These are phyloP conservation scores for Herpetomonas samuelpessoai DNA, from an alignment of 208 protist species.

Conservation along the genomic window DNA sequence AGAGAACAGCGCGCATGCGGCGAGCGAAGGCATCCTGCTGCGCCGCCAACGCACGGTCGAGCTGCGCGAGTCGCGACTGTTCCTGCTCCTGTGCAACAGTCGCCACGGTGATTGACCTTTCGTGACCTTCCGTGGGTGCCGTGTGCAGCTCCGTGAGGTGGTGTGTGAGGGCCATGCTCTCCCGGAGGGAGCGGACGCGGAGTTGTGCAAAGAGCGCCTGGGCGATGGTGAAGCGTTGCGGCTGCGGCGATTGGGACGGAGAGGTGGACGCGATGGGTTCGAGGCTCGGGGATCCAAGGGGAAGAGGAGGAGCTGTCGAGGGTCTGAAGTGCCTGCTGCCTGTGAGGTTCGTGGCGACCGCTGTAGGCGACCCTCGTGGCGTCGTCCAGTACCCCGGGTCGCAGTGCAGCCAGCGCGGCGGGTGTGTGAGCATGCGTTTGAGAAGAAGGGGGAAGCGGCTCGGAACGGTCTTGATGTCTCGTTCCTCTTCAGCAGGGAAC, in stretches of 20 bases:
- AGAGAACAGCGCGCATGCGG: slow-evolving; percentile 16
- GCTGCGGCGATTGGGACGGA: too few species aligned
- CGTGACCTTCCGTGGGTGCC: too few species aligned
- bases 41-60: background rate
- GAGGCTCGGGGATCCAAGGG: background rate
- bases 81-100: background rate
- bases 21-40: slow-evolving; percentile 1
- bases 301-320: background rate
- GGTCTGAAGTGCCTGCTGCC: slow-evolving; percentile 14
- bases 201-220: background rate
- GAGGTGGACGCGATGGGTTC: too few species aligned
- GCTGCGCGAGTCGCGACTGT: background rate
- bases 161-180: background rate
- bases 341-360: background rate
- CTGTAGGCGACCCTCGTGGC: background rate
- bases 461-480: background rate
- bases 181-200: background rate
- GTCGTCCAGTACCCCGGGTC: background rate
- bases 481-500: slow-evolving; percentile 16
- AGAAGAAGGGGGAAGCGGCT: slow-evolving; percentile 17
- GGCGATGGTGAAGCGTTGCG: background rate
- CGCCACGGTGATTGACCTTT: too few species aligned
- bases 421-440: slow-evolving; percentile 18
- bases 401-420: slow-evolving; percentile 9
- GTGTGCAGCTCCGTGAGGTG: background rate